phyloP scores from a whole-genome alignment of 2,329 filamentous ascomycete species.

The Colletotrichum melonis region DNA sequence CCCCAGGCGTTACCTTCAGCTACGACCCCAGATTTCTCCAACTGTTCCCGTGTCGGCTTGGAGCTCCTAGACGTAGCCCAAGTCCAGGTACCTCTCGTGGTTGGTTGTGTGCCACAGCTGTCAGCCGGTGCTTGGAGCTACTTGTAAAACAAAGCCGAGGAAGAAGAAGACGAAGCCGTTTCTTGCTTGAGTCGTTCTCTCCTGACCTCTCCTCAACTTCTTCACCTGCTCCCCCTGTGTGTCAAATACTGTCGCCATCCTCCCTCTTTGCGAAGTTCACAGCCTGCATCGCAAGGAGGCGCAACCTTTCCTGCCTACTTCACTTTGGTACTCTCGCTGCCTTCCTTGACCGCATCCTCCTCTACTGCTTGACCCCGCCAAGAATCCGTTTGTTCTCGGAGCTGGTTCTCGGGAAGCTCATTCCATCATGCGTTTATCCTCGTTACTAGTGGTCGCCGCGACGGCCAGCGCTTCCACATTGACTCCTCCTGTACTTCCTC shows the following conservation, averaged over 20 bases:
- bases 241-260: not conserved
- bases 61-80: not conserved
- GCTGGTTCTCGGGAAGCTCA: slow-evolving; percentile 7
- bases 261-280: not conserved
- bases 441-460: slow-evolving; percentile 47
- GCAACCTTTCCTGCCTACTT: not conserved
- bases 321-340: not conserved
- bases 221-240: not conserved
- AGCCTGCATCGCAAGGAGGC: not conserved
- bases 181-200: not conserved
- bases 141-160: slow-evolving; percentile 10
- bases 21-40: slow-evolving; percentile 33
- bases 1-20: not conserved
- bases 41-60: slow-evolving; percentile 17
- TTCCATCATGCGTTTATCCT: slow-evolving; percentile 41
- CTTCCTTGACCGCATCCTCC: not conserved
- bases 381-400: not conserved
- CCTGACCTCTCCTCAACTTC: not conserved
- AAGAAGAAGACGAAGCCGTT: not conserved
- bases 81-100: not conserved
- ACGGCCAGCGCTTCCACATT: slow-evolving; percentile 60
- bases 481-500: slow-evolving; percentile 66
- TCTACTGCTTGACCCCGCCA: not conserved
- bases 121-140: not conserved
- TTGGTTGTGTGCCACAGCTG: not conserved